These are phyloP conservation scores for Triangularia setosa DNA, from an alignment of 2,329 filamentous ascomycete species.

Conservation along the genomic window DNA sequence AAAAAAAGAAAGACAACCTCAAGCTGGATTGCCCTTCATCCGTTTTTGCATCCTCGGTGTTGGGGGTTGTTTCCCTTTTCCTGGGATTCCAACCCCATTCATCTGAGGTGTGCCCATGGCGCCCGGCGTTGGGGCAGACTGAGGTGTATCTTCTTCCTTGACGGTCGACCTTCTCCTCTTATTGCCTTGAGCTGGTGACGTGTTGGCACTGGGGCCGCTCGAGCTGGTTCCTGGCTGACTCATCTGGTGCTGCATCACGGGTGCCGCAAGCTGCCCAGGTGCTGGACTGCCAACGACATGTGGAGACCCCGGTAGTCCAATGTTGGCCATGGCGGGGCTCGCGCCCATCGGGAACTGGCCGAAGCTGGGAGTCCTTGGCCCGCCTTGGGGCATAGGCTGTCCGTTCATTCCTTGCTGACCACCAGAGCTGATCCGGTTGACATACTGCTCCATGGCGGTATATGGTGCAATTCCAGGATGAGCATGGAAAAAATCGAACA, in stretches of 20 bases:
- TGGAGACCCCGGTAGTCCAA: slow-evolving; percentile 59
- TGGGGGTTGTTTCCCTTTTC: slow-evolving; percentile 47
- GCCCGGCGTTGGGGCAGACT: slow-evolving; percentile 45
- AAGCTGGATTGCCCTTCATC: slow-evolving; percentile 42
- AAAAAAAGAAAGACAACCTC: slow-evolving; percentile 1
- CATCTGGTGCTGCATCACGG: slow-evolving; percentile 62
- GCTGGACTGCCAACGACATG: slow-evolving; percentile 56
- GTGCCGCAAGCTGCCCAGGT: slow-evolving; percentile 59
- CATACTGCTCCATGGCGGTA: slow-evolving; percentile 57
- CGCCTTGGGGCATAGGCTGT: slow-evolving; percentile 44
- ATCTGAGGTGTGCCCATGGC: slow-evolving; percentile 41
- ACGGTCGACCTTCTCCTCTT: slow-evolving; percentile 56
- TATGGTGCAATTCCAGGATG: slow-evolving; percentile 55
- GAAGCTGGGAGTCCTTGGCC: slow-evolving; percentile 52
- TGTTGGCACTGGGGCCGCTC: slow-evolving; percentile 64
- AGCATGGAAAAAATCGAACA: slow-evolving; percentile 55
- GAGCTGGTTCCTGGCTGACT: slow-evolving; percentile 66
- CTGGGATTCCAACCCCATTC: slow-evolving; percentile 48
- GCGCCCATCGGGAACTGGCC: slow-evolving; percentile 56
- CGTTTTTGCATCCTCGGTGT: slow-evolving; percentile 56
- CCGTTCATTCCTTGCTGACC: slow-evolving; percentile 41
- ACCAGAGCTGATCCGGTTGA: slow-evolving; percentile 40
- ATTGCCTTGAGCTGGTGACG: slow-evolving; percentile 53
- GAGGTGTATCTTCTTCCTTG: slow-evolving; percentile 54
- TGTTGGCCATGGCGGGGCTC: slow-evolving; percentile 57